Evolutionary conservation across 2,329 filamentous ascomycete species (phyloP).

Genomic region (Alternaria longipes): DNA sequence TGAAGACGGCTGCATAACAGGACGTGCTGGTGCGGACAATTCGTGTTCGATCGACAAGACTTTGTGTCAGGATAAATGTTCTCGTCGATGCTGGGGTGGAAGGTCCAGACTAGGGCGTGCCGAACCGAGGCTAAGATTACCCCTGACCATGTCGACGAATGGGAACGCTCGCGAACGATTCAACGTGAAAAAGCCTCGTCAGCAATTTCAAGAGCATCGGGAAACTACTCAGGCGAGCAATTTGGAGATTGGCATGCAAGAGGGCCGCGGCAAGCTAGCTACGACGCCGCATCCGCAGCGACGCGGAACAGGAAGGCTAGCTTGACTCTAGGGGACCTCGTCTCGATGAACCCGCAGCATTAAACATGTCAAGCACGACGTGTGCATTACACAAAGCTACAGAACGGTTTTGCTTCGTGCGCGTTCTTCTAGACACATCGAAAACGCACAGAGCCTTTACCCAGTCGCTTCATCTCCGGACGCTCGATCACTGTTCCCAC

Average conservation of each 20-base stretch:
- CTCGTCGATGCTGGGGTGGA: slow-evolving; percentile 7
- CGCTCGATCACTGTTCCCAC: neutral
- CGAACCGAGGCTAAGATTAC: slow-evolving; percentile 33
- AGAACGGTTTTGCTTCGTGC: slow-evolving; percentile 5
- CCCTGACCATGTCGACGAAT: slow-evolving; percentile 27
- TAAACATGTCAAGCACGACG: neutral
- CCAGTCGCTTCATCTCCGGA: slow-evolving; percentile 4
- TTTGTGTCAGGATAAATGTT: slow-evolving; percentile 32
- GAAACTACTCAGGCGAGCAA: slow-evolving; percentile 3
- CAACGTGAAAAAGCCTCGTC: slow-evolving; percentile 27
- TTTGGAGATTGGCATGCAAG: slow-evolving; percentile 13
- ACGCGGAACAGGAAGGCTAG: neutral
- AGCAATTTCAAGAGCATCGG: slow-evolving; percentile 23
- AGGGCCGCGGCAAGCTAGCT: slow-evolving; percentile 9
- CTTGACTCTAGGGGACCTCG: neutral
- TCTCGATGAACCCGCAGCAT: neutral
- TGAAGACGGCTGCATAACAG: neutral
- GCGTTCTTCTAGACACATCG: slow-evolving; percentile 5
- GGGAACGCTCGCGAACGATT: slow-evolving; percentile 12
- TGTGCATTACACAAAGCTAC: slow-evolving; percentile 4
- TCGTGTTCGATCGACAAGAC: slow-evolving; percentile 14
- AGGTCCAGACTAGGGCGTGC: slow-evolving; percentile 35
- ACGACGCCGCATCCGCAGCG: neutral
- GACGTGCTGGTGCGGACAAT: slow-evolving; percentile 11
- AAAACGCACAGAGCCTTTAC: slow-evolving; percentile 6